Percentiles rank a stretch among this genome's conserved stretches.
phyloP scores from a whole-genome alignment of 225 moss, liverwort and hornwort species.

The Antitrichia curtipendula region DNA sequence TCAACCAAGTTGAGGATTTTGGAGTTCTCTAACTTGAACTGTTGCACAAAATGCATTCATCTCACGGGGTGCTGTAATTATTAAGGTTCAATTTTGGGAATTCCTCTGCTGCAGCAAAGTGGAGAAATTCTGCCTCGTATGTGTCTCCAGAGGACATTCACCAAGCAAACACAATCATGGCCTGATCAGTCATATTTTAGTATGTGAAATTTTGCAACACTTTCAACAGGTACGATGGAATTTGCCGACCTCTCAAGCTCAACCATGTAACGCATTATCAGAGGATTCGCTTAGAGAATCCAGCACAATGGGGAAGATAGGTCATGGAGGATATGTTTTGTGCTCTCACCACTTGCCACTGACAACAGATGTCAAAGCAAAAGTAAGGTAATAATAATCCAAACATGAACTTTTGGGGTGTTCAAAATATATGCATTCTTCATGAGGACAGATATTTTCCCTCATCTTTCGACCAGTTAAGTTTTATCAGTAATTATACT shows the following conservation, averaged over 20 bases:
- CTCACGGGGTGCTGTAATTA: neutral
- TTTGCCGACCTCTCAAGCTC: neutral
- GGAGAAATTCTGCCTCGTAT: neutral
- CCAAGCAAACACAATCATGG: neutral
- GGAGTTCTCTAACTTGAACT: neutral
- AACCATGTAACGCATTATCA: neutral
- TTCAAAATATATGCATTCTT: neutral
- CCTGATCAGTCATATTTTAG: neutral
- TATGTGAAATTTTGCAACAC: neutral
- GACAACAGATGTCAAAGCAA: neutral
- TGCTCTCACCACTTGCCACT: slow-evolving; percentile 14
- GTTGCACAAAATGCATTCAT: neutral
- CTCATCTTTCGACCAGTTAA: neutral
- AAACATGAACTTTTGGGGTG: neutral
- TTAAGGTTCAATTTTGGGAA: neutral
- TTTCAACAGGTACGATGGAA: neutral
- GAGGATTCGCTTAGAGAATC: neutral
- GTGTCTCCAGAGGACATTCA: neutral
- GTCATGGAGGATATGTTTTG: slow-evolving; percentile 7
- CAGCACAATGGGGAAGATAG: neutral
- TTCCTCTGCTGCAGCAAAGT: neutral
- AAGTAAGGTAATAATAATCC: slow-evolving; percentile 1
- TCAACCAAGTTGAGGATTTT: neutral
- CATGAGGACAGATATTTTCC: neutral
- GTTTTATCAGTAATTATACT: neutral